These are phyloP conservation scores for Paramecium sonneborni DNA, from an alignment of 73 alveolate species.

Conservation along the genomic window DNA sequence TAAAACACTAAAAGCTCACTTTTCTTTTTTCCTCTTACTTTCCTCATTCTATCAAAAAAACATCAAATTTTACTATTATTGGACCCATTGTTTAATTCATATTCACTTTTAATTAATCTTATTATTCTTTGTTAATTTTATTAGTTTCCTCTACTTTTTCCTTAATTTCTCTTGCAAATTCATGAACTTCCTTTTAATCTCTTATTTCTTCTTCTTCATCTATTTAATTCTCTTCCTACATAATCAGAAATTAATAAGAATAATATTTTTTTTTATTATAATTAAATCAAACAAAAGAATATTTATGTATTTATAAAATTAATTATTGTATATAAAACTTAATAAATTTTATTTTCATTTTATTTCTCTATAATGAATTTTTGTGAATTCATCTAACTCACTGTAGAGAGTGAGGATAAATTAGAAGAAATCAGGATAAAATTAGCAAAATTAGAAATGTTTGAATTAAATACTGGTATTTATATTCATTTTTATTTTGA, in stretches of 20 bases:
- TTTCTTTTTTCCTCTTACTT: constrained; percentile 17
- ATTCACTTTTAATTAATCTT: neutral
- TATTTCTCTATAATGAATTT: neutral
- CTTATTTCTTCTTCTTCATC: neutral
- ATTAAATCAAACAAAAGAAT: neutral
- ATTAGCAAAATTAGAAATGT: neutral
- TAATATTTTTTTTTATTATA: neutral
- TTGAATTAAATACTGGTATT: constrained; percentile 17
- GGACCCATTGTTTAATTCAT: neutral
- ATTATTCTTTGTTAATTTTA: neutral
- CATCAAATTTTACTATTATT: neutral
- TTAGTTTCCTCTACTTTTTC: neutral
- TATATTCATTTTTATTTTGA: neutral
- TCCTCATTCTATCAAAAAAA: neutral
- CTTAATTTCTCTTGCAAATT: neutral
- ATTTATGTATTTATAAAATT: no score
- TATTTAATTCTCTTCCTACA: neutral
- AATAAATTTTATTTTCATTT: neutral
- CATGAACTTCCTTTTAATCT: neutral
- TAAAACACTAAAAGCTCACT: neutral
- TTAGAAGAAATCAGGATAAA: neutral
- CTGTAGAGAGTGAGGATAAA: neutral
- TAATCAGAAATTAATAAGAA: neutral
- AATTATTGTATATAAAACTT: neutral
- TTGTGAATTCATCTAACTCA: neutral